phyloP scores from a whole-genome alignment of 176 grass and related monocot species.

The Dendrocalamus sinicus region DNA sequence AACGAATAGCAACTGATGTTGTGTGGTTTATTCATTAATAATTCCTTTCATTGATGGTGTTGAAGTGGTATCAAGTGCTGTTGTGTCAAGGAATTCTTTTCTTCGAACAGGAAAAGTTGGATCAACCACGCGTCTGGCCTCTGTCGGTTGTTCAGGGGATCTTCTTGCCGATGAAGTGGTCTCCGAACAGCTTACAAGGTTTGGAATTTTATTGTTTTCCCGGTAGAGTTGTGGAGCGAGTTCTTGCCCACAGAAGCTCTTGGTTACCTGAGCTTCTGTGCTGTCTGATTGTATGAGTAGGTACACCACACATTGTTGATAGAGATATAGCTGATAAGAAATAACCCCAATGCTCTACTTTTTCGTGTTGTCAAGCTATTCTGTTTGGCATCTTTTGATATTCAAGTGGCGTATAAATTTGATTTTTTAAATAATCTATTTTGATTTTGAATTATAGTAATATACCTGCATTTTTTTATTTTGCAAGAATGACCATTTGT shows the following conservation, averaged over 20 bases:
- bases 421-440: too few species aligned
- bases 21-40: neutral
- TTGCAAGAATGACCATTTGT: too few species aligned
- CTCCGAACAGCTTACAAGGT: slow-evolving; percentile 96
- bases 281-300: neutral
- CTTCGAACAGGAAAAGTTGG: slow-evolving; percentile 36
- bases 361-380: neutral
- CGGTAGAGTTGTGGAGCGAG: neutral
- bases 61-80: neutral
- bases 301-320: neutral
- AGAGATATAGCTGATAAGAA: neutral
- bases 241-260: neutral
- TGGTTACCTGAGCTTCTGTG: neutral
- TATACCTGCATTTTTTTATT: too few species aligned
- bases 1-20: neutral
- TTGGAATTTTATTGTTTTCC: neutral
- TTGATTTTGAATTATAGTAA: too few species aligned
- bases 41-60: neutral
- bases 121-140: neutral
- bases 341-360: neutral
- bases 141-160: slow-evolving; percentile 51
- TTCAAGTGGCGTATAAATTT: neutral
- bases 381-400: neutral
- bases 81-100: slow-evolving; percentile 3
- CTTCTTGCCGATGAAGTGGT: slow-evolving; percentile 88